A percentile compares a stretch with the other conserved stretches of the same genome.
Conservation (phyloP, 2,329 filamentous ascomycete species). For the Fusarium falciforme region DNA sequence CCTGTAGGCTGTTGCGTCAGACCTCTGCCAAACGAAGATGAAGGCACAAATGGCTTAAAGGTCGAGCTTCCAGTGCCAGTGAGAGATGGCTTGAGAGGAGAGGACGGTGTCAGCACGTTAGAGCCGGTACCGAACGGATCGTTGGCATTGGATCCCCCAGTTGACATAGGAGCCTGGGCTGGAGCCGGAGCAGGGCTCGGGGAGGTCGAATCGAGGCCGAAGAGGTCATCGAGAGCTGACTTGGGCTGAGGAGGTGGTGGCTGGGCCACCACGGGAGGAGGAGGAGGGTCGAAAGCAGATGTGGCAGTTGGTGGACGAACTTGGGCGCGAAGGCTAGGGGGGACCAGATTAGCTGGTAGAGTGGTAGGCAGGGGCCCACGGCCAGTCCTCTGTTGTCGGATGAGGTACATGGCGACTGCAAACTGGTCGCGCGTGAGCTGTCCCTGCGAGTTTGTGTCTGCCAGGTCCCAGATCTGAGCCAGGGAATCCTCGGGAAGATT, state of each 20-base stretch:
- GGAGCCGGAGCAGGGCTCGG: slow-evolving; percentile 63
- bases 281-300: slow-evolving; percentile 64
- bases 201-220: slow-evolving; percentile 82
- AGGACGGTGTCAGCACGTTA: slow-evolving; percentile 61
- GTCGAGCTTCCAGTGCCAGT: slow-evolving; percentile 56
- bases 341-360: slow-evolving; percentile 85
- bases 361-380: slow-evolving; percentile 75
- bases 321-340: slow-evolving; percentile 83
- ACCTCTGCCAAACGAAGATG: slow-evolving; percentile 90
- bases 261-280: slow-evolving; percentile 50
- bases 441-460: slow-evolving; percentile 92
- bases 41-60: slow-evolving; percentile 93
- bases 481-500: slow-evolving; percentile 88
- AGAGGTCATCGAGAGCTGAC: slow-evolving; percentile 92
- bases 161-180: slow-evolving; percentile 72
- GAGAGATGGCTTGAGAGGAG: slow-evolving; percentile 63
- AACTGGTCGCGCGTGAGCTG: slow-evolving; percentile 90
- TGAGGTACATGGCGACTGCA: slow-evolving; percentile 96
- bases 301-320: slow-evolving; percentile 61
- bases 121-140: slow-evolving; percentile 72
- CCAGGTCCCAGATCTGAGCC: slow-evolving; percentile 96
- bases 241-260: slow-evolving; percentile 65
- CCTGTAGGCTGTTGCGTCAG: slow-evolving; percentile 83
- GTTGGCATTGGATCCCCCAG: slow-evolving; percentile 75
- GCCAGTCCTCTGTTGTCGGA: slow-evolving; percentile 86